phyloP scores from a whole-genome alignment of 164 flowering plant genomes.

The Vitis rotundifolia region DNA sequence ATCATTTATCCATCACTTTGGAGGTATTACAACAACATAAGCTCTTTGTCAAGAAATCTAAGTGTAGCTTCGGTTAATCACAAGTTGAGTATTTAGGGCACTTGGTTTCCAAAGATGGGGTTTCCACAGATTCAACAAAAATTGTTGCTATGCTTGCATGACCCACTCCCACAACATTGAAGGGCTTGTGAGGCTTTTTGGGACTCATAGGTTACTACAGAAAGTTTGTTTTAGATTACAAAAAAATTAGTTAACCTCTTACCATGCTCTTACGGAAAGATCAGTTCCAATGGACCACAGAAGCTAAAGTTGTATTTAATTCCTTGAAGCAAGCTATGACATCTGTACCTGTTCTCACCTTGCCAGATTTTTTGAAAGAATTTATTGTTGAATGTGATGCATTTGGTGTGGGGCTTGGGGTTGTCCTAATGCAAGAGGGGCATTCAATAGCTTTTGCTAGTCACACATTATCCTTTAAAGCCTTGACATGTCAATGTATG shows the following conservation, averaged over 20 bases:
- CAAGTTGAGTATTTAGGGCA: slow-evolving; percentile 12
- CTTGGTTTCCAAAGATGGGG: not conserved
- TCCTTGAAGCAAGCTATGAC: not conserved
- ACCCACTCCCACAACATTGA: not conserved
- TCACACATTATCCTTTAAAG: too few species aligned
- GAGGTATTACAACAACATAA: not conserved
- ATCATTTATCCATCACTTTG: not conserved
- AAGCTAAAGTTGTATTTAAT: too few species aligned
- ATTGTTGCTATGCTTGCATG: not conserved
- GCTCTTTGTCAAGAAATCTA: too few species aligned
- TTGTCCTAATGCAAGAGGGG: not conserved
- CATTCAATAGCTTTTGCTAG: too few species aligned
- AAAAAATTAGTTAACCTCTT: not conserved
- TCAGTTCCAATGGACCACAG: not conserved
- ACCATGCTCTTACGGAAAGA: slow-evolving; percentile 3
- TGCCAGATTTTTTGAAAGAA: not conserved
- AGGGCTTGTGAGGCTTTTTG: not conserved
- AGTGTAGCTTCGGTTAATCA: not conserved
- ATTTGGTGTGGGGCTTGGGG: too few species aligned
- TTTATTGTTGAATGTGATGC: slow-evolving; percentile 2
- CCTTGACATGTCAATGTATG: too few species aligned
- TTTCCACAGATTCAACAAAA: slow-evolving; percentile 1
- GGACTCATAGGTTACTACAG: slow-evolving; percentile 2
- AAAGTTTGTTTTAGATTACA: not conserved
- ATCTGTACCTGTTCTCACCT: not conserved